Percentiles rank a stretch among this genome's conserved stretches.
These are phyloP conservation scores for Xylaria sp. DNA, from an alignment of 2,329 filamentous ascomycete species.

Conservation along the genomic window DNA sequence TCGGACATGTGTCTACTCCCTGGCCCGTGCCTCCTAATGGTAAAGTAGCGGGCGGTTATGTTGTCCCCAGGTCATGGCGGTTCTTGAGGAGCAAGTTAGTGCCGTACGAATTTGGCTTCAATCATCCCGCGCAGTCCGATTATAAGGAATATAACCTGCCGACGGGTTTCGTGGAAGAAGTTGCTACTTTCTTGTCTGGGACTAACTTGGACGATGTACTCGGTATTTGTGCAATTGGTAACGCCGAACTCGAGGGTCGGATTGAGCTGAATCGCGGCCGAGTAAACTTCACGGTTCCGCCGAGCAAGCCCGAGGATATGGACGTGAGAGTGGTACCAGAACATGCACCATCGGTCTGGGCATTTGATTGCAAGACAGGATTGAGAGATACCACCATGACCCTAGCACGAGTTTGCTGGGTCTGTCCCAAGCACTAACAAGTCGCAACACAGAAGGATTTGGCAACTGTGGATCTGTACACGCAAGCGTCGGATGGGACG, in stretches of 20 bases:
- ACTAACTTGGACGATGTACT: slow-evolving; percentile 27
- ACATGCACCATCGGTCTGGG: slow-evolving; percentile 32
- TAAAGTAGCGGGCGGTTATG: slow-evolving; percentile 29
- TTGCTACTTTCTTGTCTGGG: slow-evolving; percentile 23
- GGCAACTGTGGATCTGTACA: slow-evolving; percentile 11
- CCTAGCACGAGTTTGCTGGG: slow-evolving; percentile 30
- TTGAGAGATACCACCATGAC: slow-evolving; percentile 30
- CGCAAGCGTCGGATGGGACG: slow-evolving; percentile 12
- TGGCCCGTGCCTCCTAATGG: slow-evolving; percentile 30
- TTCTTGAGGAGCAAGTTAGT: slow-evolving; percentile 23
- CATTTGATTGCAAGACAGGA: slow-evolving; percentile 31
- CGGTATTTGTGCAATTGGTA: slow-evolving; percentile 28
- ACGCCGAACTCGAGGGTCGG: slow-evolving; percentile 28
- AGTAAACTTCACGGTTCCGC: slow-evolving; percentile 30
- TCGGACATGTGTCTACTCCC: slow-evolving; percentile 31
- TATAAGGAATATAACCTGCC: slow-evolving; percentile 24
- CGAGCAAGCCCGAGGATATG: slow-evolving; percentile 33
- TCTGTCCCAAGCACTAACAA: slow-evolving; percentile 30
- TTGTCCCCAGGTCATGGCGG: slow-evolving; percentile 32
- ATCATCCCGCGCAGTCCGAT: slow-evolving; percentile 30
- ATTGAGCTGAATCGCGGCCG: slow-evolving; percentile 34
- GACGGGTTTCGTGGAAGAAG: slow-evolving; percentile 22
- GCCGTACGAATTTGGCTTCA: slow-evolving; percentile 30
- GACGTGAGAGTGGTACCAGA: slow-evolving; percentile 30
- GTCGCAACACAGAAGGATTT: slow-evolving; percentile 1